Evolutionary conservation across 805 yeast species (phyloP).

Genomic region (Metschnikowia lochheadii): DNA sequence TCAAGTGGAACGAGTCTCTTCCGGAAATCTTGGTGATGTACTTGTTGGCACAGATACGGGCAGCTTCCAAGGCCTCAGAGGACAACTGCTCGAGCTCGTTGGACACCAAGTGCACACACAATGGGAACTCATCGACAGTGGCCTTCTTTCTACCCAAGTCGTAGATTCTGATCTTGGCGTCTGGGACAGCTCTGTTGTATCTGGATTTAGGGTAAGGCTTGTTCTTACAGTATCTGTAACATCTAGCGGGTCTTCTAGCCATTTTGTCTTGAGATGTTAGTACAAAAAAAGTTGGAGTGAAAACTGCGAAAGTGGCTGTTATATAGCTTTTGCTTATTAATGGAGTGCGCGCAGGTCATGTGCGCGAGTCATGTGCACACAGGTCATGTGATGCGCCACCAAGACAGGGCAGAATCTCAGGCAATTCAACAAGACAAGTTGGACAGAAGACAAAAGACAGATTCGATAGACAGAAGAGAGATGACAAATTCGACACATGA

Average conservation of each 20-base stretch:
- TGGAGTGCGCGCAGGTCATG: background rate
- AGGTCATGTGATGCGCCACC: too few relatives aligned
- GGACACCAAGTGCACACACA: slow-evolving; percentile 98
- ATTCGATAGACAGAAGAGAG: too few relatives aligned
- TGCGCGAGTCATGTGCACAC: too few relatives aligned
- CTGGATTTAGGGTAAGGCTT: slow-evolving; percentile 99
- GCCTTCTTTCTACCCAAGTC: slow-evolving; percentile 99
- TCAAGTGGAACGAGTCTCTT: slow-evolving; percentile 99
- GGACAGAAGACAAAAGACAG: too few relatives aligned
- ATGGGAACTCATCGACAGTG: slow-evolving; percentile 98
- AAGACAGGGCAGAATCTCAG: too few relatives aligned
- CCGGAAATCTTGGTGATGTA: slow-evolving; percentile 97
- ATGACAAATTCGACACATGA: too few relatives aligned
- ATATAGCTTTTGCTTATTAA: background rate
- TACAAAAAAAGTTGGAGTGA: slow-evolving; percentile 14
- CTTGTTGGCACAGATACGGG: slow-evolving; percentile 99
- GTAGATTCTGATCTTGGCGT: slow-evolving; percentile 97
- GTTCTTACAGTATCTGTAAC: slow-evolving; percentile 99
- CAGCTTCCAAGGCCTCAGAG: slow-evolving; percentile 99
- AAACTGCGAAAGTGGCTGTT: background rate
- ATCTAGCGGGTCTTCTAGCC: slow-evolving; percentile 99
- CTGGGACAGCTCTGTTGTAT: slow-evolving; percentile 99
- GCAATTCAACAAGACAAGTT: too few relatives aligned
- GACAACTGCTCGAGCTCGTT: slow-evolving; percentile 99
- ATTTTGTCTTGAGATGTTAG: slow-evolving; percentile 55